These are phyloP conservation scores for Metschnikowia vanudenii DNA, from an alignment of 805 yeast species.

Conservation along the genomic window DNA sequence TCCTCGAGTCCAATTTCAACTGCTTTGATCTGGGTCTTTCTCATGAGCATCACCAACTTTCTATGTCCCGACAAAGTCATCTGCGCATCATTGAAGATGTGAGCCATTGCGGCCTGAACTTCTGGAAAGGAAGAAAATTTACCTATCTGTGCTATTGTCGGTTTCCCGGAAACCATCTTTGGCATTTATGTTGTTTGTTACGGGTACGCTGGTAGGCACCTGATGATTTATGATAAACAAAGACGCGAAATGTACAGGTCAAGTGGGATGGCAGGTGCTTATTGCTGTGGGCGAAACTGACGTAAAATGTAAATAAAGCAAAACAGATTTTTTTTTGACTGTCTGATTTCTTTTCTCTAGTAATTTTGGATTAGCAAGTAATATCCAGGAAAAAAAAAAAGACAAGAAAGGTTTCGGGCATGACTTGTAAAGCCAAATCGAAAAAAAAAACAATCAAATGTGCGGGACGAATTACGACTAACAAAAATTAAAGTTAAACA, in stretches of 20 bases:
- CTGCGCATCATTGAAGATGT: conserved; percentile 81
- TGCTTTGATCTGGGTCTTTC: conserved; percentile 57
- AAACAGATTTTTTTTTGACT: too few species aligned
- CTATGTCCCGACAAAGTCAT: conserved; percentile 70
- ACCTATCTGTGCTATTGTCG: conserved; percentile 15
- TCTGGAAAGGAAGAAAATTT: conserved; percentile 11
- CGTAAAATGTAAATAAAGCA: too few species aligned
- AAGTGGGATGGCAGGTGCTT: background rate
- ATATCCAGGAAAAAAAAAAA: background rate
- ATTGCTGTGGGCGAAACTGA: background rate
- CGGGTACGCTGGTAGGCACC: conserved; percentile 75
- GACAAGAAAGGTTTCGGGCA: background rate
- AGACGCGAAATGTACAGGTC: conserved; percentile 10
- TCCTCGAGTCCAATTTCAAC: conserved; percentile 51
- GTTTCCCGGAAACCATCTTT: conserved; percentile 14
- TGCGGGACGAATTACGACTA: too few species aligned
- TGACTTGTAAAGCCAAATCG: background rate
- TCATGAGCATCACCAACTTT: conserved; percentile 64
- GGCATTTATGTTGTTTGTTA: conserved; percentile 34
- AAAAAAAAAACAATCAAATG: too few species aligned
- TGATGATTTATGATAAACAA: conserved; percentile 4
- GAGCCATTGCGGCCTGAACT: conserved; percentile 47
- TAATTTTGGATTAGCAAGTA: too few species aligned
- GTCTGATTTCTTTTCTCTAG: too few species aligned
- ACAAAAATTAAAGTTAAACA: too few species aligned